Conservation (phyloP, 1,284 basidiomycete species). For the Tilletia indica region DNA sequence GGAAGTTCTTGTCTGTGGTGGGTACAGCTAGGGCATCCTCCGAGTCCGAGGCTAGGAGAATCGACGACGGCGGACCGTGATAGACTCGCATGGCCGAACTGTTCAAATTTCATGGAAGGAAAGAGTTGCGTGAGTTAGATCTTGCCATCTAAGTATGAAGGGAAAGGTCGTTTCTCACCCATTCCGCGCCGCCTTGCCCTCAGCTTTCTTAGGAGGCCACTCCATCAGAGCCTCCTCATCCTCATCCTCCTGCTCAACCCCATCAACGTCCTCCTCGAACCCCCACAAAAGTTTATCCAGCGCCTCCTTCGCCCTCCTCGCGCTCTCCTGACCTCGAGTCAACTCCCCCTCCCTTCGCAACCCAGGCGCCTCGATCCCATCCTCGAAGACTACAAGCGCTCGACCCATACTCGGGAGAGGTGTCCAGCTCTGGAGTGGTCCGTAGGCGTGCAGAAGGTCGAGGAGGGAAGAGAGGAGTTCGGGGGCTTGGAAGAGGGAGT, state of each 20-base stretch:
- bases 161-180: constrained; percentile 1
- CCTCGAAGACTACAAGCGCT: constrained; percentile 41
- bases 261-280: constrained; percentile 36
- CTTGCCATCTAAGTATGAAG: neutral
- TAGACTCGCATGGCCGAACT: constrained; percentile 23
- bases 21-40: constrained; percentile 59
- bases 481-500: constrained; percentile 39
- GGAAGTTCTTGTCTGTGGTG: constrained; percentile 81
- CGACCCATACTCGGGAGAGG: constrained; percentile 45
- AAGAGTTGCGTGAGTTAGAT: neutral
- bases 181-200: constrained; percentile 7
- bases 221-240: constrained; percentile 2
- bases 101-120: neutral
- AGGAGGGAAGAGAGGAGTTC: constrained; percentile 34
- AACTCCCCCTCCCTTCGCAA: neutral
- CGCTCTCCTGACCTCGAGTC: constrained; percentile 25
- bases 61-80: constrained; percentile 20
- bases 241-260: neutral
- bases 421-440: constrained; percentile 43
- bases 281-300: constrained; percentile 42
- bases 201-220: constrained; percentile 16
- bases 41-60: constrained; percentile 12
- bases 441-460: constrained; percentile 46
- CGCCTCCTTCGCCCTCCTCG: constrained; percentile 36
- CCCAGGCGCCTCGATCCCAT: constrained; percentile 1